Base-by-base conservation (phyloP, 345 rosid species). In the Reutealis trisperma region DNA sequence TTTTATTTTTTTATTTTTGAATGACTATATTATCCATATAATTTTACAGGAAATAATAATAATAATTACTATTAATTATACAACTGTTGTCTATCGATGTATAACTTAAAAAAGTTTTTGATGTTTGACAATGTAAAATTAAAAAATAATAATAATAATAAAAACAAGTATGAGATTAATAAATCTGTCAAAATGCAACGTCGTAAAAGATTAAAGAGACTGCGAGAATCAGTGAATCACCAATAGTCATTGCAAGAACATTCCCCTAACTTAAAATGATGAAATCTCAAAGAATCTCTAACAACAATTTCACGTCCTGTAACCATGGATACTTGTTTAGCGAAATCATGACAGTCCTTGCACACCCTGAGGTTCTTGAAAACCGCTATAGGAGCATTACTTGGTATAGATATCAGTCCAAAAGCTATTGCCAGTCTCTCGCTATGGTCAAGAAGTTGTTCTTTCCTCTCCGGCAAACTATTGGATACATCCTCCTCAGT, bases 171-270 rank as follows among this genome's bases (percentile, higher is more conserved):
- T 2, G 5, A 34, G 37, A 34, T 34, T 34, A 34, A 13, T 45
- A 45, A 45, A 34, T 30, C 18, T 55, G 21, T 30, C 4, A 24
- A 52, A 6, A 45, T 24, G n/a, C 25, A 34, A 34, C 54, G 30
- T 19, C 30, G 49, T 34, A 8, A n/a, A 32, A 30, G 9, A 30
- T 6, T 34, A 4, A 6, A 32, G 5, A 34, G 68, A 64, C 6
- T 32, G 41, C 11, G 4, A 62, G 47, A 64, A 32, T 11, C 7
- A 30, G 70, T 34, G 37, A 37, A 73, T 86, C 88, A 93, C 96
- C 96, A 89, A 70, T 86, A 91, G 73, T 87, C 93, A n/a, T 87
- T 78, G 86, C 97, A 93, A 71, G 96, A 90, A 71, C 97, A 93
- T 71, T 86, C 72, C 57, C 92, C 93, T 21, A 65, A 79, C 78